Base-by-base conservation (phyloP, 2,329 filamentous ascomycete genomes). In the Cryphonectria parasitica region DNA sequence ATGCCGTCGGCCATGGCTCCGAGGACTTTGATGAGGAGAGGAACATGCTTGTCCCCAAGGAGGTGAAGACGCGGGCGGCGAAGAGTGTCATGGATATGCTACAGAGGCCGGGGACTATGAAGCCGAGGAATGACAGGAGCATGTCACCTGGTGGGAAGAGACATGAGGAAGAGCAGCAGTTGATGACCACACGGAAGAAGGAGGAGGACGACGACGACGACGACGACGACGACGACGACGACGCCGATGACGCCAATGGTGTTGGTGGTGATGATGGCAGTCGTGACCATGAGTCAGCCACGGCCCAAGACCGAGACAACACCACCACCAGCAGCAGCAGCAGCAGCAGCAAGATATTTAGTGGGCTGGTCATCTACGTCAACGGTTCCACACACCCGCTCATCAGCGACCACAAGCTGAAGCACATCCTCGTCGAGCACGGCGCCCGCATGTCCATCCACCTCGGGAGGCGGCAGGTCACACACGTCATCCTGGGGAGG, bases 361-460 rank as follows among this genome's bases (percentile, higher is more conserved):
- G 87, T 61, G 88, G 90, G 22, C 85, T 94, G 31, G 90, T 88
- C 66, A 87, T 97, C 75, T 96, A 95, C 81, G 87, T 98, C 80
- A 97, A 97, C 80, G 94, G 94, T 72, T 95, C 92, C 74, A 97
- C 94, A 2, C 87, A 90, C 71, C 94, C 95, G 1, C 80, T 89
- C 34, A 87, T 97, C 73, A 97, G 93, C 19, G 95, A 98, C 79
- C 92, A 97, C 82, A 92, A 89, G 78, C 87, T 98, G 70, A 97
- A 96, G 83, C 90, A 90, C 69, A 80, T 97, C 22, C 86, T 98
- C 52, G 88, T 87, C 6, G 85, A 89, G 69, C 89, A 97, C 77
- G 95, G 95, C 28, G 95, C 89, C 0, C 84, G 82, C 58, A 84
- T 93, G 75, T 91, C 92, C 3, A 86, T 94, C 49, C 86, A 89